phyloP scores from a whole-genome alignment of 257 asterid species.

The Ophiorrhiza pumila region DNA sequence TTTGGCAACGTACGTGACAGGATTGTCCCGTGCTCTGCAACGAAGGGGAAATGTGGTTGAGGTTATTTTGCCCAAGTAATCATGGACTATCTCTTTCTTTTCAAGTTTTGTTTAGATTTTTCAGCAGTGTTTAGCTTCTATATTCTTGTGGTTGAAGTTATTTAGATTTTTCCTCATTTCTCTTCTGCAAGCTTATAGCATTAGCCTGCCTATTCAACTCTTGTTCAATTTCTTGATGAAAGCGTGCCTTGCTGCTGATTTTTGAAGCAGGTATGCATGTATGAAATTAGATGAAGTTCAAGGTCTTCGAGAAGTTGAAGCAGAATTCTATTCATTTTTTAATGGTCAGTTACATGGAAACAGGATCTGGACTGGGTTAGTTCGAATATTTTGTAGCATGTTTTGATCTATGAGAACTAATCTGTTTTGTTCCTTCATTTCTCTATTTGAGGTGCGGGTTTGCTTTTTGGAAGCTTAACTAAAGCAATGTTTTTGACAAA shows the following conservation, averaged over 20 bases:
- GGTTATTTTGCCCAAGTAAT: slow-evolving; percentile 90
- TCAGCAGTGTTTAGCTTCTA: not conserved
- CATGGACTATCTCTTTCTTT: slow-evolving; percentile 18
- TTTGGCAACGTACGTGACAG: slow-evolving; percentile 70
- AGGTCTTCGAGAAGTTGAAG: slow-evolving; percentile 59
- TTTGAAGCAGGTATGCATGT: slow-evolving; percentile 53
- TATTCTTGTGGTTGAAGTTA: too few relatives aligned
- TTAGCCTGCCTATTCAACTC: not conserved
- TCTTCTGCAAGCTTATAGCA: not conserved
- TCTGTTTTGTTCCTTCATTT: not conserved
- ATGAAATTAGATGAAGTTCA: slow-evolving; percentile 58
- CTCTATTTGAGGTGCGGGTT: not conserved
- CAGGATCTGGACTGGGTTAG: slow-evolving; percentile 91
- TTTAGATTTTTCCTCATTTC: too few relatives aligned
- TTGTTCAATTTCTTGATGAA: not conserved
- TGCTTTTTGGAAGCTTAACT: not conserved
- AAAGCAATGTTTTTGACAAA: not conserved
- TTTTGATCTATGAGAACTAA: not conserved
- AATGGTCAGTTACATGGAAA: slow-evolving; percentile 64
- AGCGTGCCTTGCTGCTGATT: slow-evolving; percentile 16
- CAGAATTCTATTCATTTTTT: slow-evolving; percentile 69
- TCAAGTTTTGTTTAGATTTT: not conserved
- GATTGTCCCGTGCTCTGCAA: slow-evolving; percentile 66
- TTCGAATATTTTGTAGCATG: slow-evolving; percentile 14
- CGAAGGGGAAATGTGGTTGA: slow-evolving; percentile 76